Base-by-base conservation (phyloP, 768 basidiomycete genomes). In the Lanmaoa rubissima region DNA sequence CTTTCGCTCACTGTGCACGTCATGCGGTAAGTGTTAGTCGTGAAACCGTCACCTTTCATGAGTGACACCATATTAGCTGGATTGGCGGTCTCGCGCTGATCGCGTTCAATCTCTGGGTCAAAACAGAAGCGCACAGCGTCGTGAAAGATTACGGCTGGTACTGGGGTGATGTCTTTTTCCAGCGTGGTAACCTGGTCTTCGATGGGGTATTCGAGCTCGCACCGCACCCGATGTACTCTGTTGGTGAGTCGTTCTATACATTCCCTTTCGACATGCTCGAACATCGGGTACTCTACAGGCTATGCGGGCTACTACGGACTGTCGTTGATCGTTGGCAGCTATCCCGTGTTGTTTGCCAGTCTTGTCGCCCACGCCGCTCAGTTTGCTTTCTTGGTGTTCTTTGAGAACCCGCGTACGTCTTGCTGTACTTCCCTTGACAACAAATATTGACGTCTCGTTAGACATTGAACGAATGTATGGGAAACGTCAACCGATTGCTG, bases 111-210 rank as follows among this genome's bases (percentile, higher is more conserved):
- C 80, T 98, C 36, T 98, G 95, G 94, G 94, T 99, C 60, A 99
- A 99, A 70, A 91, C 90, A 2, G 96, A 98, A 68, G 97, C 97
- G 1, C 97, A 99, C 70, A 83, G 93, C 52, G 93, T 98, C 48
- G 94, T 98, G 58, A 98, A 97, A 65, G 96, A 98, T 67, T 98
- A 96, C 62, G 95, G 94, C 16, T 98, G 94, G 94, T 98, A 94
- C 71, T 94, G 93, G 93, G 94, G 92, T 11, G 92, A 94, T 62
- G 86, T 86, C 55, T 94, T 94, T 75, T 93, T 94, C 77, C 90
- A 92, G 70, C 87, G 91, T n/a, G 92, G 92, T 42, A 87, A 89
- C 42, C 79, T 98, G 14, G 88, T 98, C 3, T 99, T 99, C 66
- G 96, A 99, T 69, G 97, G 97, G 16, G 96, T 99, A 17, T 99